Evolutionary conservation across 768 basidiomycete genomes (phyloP).

Genomic region (Boletus reticulatus): DNA sequence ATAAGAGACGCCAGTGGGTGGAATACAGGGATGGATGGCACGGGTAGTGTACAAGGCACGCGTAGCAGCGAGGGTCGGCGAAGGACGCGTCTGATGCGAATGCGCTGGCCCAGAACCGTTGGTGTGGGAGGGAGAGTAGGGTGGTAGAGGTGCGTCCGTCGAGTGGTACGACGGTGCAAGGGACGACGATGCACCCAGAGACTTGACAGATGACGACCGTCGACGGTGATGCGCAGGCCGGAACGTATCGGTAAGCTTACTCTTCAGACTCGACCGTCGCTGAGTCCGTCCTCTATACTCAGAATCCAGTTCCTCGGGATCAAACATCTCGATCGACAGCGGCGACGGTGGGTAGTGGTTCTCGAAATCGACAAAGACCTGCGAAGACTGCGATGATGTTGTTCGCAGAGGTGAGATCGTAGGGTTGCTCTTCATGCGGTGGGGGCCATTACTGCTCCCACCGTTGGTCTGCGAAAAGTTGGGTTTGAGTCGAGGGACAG

Average conservation of each 20-base stretch:
- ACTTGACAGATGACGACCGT: slow-evolving; percentile 30
- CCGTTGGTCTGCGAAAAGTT: slow-evolving; percentile 22
- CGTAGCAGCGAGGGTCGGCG: slow-evolving; percentile 26
- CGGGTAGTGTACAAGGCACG: slow-evolving; percentile 63
- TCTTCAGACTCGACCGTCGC: slow-evolving; percentile 33
- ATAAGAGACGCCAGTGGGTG: slow-evolving; percentile 62
- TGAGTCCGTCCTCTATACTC: slow-evolving; percentile 25
- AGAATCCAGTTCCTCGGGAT: slow-evolving; percentile 24
- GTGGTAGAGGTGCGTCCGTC: slow-evolving; percentile 1
- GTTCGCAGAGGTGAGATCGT: slow-evolving; percentile 25
- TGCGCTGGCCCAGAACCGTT: slow-evolving; percentile 14
- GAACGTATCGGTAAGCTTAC: slow-evolving; percentile 32
- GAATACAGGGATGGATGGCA: slow-evolving; percentile 67
- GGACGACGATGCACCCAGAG: not conserved
- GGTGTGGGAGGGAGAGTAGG: slow-evolving; percentile 22
- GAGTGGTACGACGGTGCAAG: not conserved
- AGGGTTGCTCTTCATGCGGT: slow-evolving; percentile 56
- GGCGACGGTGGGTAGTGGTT: slow-evolving; percentile 27
- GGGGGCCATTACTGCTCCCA: slow-evolving; percentile 12
- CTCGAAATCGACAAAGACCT: slow-evolving; percentile 27
- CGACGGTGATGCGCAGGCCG: slow-evolving; percentile 33
- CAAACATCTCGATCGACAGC: slow-evolving; percentile 12
- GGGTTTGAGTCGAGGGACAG: slow-evolving; percentile 26
- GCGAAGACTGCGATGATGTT: slow-evolving; percentile 25
- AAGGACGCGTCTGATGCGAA: slow-evolving; percentile 18